Conservation (phyloP, 1,284 basidiomycete species). For the Porogramme epimiltina region DNA sequence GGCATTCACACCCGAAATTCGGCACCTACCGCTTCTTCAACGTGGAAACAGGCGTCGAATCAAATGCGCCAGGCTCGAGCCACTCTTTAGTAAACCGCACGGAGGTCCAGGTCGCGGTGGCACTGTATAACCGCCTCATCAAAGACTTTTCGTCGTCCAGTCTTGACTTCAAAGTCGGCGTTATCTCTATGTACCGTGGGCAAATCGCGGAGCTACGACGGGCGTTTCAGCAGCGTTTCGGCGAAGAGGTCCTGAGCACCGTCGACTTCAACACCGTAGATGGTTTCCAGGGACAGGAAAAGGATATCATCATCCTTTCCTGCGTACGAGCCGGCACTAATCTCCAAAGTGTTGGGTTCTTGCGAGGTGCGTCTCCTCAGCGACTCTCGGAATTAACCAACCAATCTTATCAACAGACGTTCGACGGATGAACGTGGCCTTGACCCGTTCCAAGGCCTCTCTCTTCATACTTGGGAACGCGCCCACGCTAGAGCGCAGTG, state of each 20-base stretch:
- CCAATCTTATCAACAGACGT: constrained; percentile 50
- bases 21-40: constrained; percentile 92
- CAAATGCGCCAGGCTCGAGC: constrained; percentile 38
- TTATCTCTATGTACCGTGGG: constrained; percentile 95
- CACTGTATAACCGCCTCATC: constrained; percentile 77
- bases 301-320: constrained; percentile 94
- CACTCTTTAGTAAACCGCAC: constrained; percentile 81
- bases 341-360: constrained; percentile 83
- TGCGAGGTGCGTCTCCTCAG: constrained; percentile 57
- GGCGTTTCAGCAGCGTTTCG: constrained; percentile 76
- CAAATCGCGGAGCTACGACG: constrained; percentile 83
- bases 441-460: constrained; percentile 94
- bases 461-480: constrained; percentile 94
- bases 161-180: constrained; percentile 81
- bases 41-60: constrained; percentile 62
- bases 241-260: constrained; percentile 66
- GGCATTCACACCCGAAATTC: constrained; percentile 84
- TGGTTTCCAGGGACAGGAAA: constrained; percentile 98
- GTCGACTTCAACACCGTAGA: constrained; percentile 98
- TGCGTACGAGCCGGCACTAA: constrained; percentile 91
- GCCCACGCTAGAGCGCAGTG: constrained; percentile 83
- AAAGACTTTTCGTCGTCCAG: constrained; percentile 67
- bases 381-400: constrained; percentile 2
- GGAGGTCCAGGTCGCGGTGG: constrained; percentile 81
- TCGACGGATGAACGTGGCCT: constrained; percentile 95